Conservation (phyloP, 805 yeast genomes). For the Starmerella khaoyaiensis region DNA sequence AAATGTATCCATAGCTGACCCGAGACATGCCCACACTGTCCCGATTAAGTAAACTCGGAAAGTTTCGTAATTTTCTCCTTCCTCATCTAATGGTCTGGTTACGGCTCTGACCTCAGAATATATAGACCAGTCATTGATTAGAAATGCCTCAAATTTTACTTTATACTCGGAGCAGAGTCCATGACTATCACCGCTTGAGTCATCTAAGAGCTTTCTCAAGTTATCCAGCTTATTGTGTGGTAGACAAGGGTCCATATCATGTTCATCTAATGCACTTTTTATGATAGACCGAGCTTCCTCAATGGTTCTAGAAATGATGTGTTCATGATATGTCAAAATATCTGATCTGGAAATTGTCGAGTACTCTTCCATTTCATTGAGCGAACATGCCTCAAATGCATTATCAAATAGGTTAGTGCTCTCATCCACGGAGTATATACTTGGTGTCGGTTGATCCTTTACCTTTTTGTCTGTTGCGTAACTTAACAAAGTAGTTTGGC, state of each 20-base stretch:
- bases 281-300: constrained; percentile 34
- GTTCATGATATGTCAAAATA: constrained; percentile 2
- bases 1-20: constrained; percentile 45
- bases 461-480: too few relatives aligned
- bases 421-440: background rate
- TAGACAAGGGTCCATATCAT: constrained; percentile 36
- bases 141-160: constrained; percentile 34
- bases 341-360: constrained; percentile 2
- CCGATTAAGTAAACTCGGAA: constrained; percentile 43
- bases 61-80: constrained; percentile 36
- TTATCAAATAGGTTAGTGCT: background rate
- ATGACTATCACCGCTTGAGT: constrained; percentile 3
- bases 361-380: constrained; percentile 6
- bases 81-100: constrained; percentile 41
- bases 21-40: constrained; percentile 40
- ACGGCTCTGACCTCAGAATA: constrained; percentile 51
- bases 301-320: constrained; percentile 17
- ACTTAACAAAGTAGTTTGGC: too few relatives aligned
- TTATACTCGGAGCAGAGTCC: constrained; percentile 1
- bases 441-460: too few relatives aligned
- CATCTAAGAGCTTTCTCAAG: constrained; percentile 1
- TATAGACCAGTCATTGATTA: constrained; percentile 37
- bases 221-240: constrained; percentile 7
- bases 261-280: constrained; percentile 31
- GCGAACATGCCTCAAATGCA: constrained; percentile 8